Evolutionary conservation across 805 yeast species (phyloP).

Genomic region (Zygosaccharomyces siamensis): DNA sequence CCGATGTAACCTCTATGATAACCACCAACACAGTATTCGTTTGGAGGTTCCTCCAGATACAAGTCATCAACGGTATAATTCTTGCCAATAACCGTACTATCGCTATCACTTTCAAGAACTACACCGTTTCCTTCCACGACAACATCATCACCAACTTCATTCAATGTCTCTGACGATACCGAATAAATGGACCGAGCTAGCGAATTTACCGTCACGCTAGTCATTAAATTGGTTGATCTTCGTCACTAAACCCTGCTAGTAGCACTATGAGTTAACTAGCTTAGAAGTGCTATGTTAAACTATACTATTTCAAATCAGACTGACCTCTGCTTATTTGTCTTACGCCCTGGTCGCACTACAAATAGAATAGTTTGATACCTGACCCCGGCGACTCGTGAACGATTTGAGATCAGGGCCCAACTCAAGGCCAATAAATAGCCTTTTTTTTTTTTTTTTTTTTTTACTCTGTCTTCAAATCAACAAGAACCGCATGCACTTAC

Average conservation of each 20-base stretch:
- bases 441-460: background rate
- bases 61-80: background rate
- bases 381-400: no score
- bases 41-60: slow-evolving; percentile 1
- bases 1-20: slow-evolving; percentile 59
- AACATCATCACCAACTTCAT: background rate
- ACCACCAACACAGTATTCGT: slow-evolving; percentile 45
- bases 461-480: background rate
- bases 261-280: background rate
- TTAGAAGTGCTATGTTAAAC: background rate
- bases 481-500: background rate
- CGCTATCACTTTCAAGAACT: slow-evolving; percentile 1
- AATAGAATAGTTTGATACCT: background rate
- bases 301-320: background rate
- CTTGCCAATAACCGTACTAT: slow-evolving; percentile 2
- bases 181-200: slow-evolving; percentile 3
- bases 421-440: background rate
- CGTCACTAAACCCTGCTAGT: background rate
- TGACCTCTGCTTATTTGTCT: background rate
- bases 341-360: background rate
- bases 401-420: background rate
- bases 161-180: slow-evolving; percentile 1
- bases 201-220: slow-evolving; percentile 3
- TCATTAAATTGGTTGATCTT: background rate
- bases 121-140: slow-evolving; percentile 1